Base-by-base conservation (phyloP, 495 filamentous ascomycete species). In the Aspergillus carlsbadensis region DNA sequence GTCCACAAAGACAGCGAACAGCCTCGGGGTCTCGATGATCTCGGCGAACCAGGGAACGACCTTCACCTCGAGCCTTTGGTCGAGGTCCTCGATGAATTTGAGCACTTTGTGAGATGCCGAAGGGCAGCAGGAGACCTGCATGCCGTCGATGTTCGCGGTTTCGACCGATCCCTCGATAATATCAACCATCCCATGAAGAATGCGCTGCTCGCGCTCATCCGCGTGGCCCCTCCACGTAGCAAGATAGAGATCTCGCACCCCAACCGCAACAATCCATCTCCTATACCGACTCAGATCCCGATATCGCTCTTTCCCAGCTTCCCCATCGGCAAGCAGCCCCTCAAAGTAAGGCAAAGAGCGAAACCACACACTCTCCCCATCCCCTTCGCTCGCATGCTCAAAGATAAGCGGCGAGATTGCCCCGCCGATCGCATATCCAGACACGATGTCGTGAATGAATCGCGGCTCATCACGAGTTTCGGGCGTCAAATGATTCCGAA, bases 21-120 rank as follows among this genome's bases (percentile, higher is more conserved):
- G 44, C 22, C 14, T 47, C 1, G 44, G 44, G 1, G 11, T 15
- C 10, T 33, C 13, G 3, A 47, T 6, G 6, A 47, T 22, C 26
- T 29, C 4, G 26, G 26, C 26, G 8, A 29, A 29, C 26, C 26
- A 3, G 3, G 26, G 26, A 8, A 11, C 31, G 21, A 31, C 8
- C 24, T 31, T n/a, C 1, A 29, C 21, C 2, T 4, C 22, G 4
- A 47, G 13, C 13, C 31, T 33, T 2, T 15, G 13, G 44, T 47
- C 44, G 5, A 47, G 44, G 22, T 33, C 11, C 44, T 47, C 44
- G 21, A 47, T 47, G 24, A 47, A 47, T n/a, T 47, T 47, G 3
- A 47, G 22, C 13, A 47, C 24, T n/a, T 47, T 47, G 44, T 13
- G 15, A 31, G 17, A 29, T 8, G 22, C 44, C 1, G 44, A 31